A percentile compares a stretch with the other conserved stretches of the same genome.
These are phyloP conservation scores for Fusarium poae DNA, from an alignment of 2,329 filamentous ascomycete genomes.

Conservation along the genomic window DNA sequence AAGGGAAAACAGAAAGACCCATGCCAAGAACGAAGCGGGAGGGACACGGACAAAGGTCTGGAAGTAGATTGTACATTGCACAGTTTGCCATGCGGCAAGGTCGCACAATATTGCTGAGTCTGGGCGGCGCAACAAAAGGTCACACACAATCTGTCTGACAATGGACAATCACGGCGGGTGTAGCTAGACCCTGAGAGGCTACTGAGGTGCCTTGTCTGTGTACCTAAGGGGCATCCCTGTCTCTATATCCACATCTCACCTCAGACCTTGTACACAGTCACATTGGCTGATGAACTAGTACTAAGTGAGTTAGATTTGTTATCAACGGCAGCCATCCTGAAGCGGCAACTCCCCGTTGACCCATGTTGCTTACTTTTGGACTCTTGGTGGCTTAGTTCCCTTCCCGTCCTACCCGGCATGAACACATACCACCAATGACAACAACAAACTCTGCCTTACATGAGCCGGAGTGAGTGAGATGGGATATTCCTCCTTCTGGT, in stretches of 20 bases:
- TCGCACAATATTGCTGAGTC: not conserved
- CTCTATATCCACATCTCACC: not conserved
- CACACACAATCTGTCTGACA: not conserved
- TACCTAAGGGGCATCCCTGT: too few relatives aligned
- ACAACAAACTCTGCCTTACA: not conserved
- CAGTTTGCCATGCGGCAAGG: not conserved
- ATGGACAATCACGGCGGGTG: not conserved
- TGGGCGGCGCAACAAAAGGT: not conserved
- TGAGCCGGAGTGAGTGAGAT: not conserved
- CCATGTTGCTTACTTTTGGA: not conserved
- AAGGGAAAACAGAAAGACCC: not conserved
- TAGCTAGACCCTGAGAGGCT: not conserved
- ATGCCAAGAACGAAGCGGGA: not conserved
- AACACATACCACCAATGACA: not conserved
- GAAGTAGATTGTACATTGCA: not conserved
- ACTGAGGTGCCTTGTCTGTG: not conserved
- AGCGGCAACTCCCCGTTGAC: not conserved
- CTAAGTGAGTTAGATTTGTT: not conserved
- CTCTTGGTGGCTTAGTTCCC: not conserved
- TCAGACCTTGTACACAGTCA: not conserved
- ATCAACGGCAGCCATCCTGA: not conserved
- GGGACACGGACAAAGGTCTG: not conserved
- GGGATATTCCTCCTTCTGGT: not conserved
- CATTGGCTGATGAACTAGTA: too few relatives aligned
- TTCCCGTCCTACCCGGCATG: not conserved